These are phyloP conservation scores for Platanthera zijinensis DNA, from an alignment of 106 monocot genomes.

Conservation along the genomic window DNA sequence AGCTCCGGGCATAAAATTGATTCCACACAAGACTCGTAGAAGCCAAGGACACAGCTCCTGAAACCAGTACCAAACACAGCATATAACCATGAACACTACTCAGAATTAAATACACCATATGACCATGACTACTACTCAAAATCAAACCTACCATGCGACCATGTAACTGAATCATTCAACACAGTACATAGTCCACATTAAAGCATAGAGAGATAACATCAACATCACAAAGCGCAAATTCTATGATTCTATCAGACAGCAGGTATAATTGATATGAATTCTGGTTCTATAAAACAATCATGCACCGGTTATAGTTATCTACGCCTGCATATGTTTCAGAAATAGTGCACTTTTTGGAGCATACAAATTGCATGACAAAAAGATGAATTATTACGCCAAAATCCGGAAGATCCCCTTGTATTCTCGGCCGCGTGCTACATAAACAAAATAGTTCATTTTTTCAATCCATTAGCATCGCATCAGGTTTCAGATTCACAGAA, in stretches of 20 bases:
- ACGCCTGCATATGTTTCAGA: background rate
- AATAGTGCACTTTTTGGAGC: background rate
- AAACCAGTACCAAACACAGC: background rate
- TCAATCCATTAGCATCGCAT: background rate
- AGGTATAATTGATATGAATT: background rate
- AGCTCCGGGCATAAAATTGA: background rate
- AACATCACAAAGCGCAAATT: background rate
- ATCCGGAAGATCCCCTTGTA: background rate
- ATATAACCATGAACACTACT: background rate
- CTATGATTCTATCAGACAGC: background rate
- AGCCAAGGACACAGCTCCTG: background rate
- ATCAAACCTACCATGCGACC: background rate
- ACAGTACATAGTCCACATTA: background rate
- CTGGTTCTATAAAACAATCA: background rate
- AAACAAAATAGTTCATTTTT: background rate
- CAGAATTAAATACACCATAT: background rate
- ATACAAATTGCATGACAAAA: background rate
- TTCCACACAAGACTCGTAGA: background rate
- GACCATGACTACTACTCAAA: background rate
- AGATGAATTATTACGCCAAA: background rate
- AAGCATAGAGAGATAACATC: background rate
- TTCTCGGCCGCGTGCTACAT: background rate
- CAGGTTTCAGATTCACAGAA: background rate
- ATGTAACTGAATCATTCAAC: background rate
- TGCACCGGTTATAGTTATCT: background rate